Conservation (phyloP, 768 basidiomycete genomes). For the Termitomyces sp. region DNA sequence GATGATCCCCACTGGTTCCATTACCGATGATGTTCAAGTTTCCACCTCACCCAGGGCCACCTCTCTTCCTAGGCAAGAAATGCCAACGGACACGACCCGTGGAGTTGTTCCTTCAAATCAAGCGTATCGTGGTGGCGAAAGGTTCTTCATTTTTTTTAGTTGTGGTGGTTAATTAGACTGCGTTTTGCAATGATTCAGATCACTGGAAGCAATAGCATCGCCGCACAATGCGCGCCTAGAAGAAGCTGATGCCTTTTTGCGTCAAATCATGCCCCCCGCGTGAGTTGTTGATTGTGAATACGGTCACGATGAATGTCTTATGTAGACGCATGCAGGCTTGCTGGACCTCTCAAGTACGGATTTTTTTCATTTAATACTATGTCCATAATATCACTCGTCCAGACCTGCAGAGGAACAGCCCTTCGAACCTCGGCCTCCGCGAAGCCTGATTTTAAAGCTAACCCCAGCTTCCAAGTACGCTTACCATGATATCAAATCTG, state of each 20-base stretch:
- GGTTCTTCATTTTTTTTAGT: background rate
- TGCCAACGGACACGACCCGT: too few species aligned
- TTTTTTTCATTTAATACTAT: background rate
- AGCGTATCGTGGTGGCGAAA: background rate
- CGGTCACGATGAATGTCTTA: background rate
- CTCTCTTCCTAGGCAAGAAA: background rate
- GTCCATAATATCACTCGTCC: background rate
- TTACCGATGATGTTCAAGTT: conserved; percentile 1
- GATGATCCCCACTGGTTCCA: background rate
- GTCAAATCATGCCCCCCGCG: conserved; percentile 16
- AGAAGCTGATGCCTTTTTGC: conserved; percentile 13
- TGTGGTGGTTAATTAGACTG: background rate
- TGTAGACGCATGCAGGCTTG: conserved; percentile 20
- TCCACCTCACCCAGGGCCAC: conserved; percentile 1
- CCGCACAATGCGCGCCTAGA: background rate
- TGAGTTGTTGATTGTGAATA: conserved; percentile 8
- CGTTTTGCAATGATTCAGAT: background rate
- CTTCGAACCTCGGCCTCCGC: conserved; percentile 21
- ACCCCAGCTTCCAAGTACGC: conserved; percentile 19
- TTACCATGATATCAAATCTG: background rate
- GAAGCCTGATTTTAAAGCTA: conserved; percentile 13
- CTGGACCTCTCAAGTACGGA: conserved; percentile 31
- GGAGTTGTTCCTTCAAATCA: background rate
- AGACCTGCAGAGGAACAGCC: conserved; percentile 21
- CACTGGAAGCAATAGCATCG: background rate